Base-by-base conservation (phyloP, 2,329 filamentous ascomycete species). In the Colletotrichum salicis region DNA sequence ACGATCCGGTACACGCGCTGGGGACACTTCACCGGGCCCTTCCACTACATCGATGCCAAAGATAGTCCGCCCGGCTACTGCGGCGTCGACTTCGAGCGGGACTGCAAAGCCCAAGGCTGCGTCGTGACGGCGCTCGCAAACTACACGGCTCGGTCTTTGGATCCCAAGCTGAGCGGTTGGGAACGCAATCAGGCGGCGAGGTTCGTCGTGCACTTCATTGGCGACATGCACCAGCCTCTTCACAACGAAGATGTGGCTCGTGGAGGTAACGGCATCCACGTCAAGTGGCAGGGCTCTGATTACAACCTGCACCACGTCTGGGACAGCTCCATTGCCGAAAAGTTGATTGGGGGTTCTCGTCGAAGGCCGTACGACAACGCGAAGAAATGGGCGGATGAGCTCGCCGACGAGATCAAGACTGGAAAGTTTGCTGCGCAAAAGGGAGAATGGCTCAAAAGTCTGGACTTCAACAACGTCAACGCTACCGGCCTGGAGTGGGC, bases 231-330 rank as follows among this genome's bases (percentile, higher is more conserved):
- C 79, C 90, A 93, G 81, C 91, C 91, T 35, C 83, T 93, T 69
- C 91, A 93, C 79, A 88, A 88, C 65, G 91, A 93, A 80, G 85
- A 91, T 67, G 87, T 91, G 7, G 84, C 86, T 2, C 82, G 86
- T 27, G 93, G 93, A 65, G 92, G 92, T 0, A 95, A 94, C 75
- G 86, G 87, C 12, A 92, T 94, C 75, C 79, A 84, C 15, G 92
- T 94, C 1, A 83, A 82, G 19, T 94, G 91, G 81, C 84, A 90
- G 31, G 86, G 86, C 3, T 79, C 80, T 35, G 80, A 84, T 33
- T 85, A 88, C 67, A 94, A 94, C 77, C 85, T 94, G 54, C 93
- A 94, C 77, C 87, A 91, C 70, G 88, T 94, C 19, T 94, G 92
- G 92, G 93, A 94, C 78, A 89, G 87, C 64, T 88, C 87, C 75